Conservation (phyloP, 768 basidiomycete species). For the Tylopilus subfusipes region DNA sequence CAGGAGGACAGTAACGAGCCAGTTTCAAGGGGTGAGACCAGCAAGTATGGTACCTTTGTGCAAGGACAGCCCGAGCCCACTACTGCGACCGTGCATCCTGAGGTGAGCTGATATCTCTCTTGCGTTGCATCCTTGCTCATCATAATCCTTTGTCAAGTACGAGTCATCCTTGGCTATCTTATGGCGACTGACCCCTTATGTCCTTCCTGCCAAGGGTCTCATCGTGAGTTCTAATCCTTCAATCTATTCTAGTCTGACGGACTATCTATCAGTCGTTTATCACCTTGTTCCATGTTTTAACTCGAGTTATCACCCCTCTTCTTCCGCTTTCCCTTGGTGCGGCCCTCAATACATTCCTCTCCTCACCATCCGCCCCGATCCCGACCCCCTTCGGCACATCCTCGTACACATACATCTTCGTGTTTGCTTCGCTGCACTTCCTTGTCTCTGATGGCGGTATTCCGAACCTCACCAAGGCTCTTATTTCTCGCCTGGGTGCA, state of each 20-base stretch:
- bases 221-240: conserved; percentile 16
- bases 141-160: background rate
- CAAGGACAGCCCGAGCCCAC: conserved; percentile 11
- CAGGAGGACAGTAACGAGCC: conserved; percentile 44
- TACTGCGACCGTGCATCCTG: background rate
- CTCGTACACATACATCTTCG: conserved; percentile 66
- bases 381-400: conserved; percentile 34
- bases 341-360: conserved; percentile 19
- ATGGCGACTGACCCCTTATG: conserved; percentile 17
- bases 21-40: conserved; percentile 34
- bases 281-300: conserved; percentile 63
- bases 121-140: background rate
- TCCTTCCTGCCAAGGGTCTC: conserved; percentile 21
- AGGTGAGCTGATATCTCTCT: conserved; percentile 9
- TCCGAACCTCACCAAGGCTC: conserved; percentile 59
- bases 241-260: conserved; percentile 1
- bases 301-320: conserved; percentile 71
- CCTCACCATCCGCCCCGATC: conserved; percentile 18
- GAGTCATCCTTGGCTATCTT: conserved; percentile 17
- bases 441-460: conserved; percentile 77
- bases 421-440: conserved; percentile 68
- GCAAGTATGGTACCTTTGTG: conserved; percentile 77
- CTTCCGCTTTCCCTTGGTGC: conserved; percentile 69
- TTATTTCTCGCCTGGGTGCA: conserved; percentile 90
- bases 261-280: conserved; percentile 52